Percentiles rank a stretch among this genome's conserved stretches.
These are phyloP conservation scores for Thalassia testudinum DNA, from an alignment of 116 monocot species.

Conservation along the genomic window DNA sequence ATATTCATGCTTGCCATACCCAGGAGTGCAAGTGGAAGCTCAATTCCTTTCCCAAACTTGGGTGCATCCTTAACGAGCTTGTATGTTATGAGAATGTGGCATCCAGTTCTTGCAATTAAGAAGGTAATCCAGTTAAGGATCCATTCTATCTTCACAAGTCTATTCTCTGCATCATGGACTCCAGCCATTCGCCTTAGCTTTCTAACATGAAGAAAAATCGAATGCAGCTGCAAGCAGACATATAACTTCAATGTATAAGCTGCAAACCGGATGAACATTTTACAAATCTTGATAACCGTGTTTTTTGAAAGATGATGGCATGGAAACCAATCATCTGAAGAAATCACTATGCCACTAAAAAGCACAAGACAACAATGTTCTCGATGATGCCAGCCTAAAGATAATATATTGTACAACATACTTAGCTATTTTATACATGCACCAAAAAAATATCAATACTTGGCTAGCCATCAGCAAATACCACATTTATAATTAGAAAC, in stretches of 20 bases:
- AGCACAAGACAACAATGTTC: too few species aligned
- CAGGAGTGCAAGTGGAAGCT: constrained; percentile 77
- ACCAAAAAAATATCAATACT: too few species aligned
- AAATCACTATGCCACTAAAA: too few species aligned
- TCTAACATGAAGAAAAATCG: constrained; percentile 69
- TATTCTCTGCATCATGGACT: constrained; percentile 23
- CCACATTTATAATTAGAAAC: too few species aligned
- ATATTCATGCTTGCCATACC: constrained; percentile 92
- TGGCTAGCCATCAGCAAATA: too few species aligned
- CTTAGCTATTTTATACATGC: too few species aligned
- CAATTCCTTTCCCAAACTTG: constrained; percentile 68
- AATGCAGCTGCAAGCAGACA: constrained; percentile 50
- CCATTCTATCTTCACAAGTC: constrained; percentile 52
- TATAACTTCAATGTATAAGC: not conserved
- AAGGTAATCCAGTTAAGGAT: constrained; percentile 66
- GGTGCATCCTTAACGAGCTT: constrained; percentile 63
- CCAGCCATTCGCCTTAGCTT: constrained; percentile 80
- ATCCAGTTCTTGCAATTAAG: constrained; percentile 32
- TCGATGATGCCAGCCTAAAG: too few species aligned
- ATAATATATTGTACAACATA: too few species aligned
- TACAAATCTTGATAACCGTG: too few species aligned
- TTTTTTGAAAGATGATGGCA: too few species aligned
- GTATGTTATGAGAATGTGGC: constrained; percentile 77
- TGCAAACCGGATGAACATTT: not conserved
- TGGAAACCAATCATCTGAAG: too few species aligned